Evolutionary conservation across 768 basidiomycete genomes (phyloP).

Genomic region (Suillus discolor): DNA sequence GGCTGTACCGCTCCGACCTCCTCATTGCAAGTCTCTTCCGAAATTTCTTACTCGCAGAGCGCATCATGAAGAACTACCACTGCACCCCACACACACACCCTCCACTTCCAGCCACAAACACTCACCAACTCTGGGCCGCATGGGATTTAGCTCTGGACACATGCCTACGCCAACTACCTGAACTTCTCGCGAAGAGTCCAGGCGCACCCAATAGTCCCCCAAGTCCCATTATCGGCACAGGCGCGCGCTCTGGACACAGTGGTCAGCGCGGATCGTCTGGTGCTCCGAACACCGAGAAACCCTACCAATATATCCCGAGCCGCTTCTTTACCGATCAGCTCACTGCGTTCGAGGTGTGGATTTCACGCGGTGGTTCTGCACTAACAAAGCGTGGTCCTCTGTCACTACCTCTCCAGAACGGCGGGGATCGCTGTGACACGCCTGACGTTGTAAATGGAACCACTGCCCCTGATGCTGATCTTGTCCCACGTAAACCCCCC

Average conservation of each 20-base stretch:
- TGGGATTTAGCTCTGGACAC: constrained; percentile 98
- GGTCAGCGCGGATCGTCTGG: constrained; percentile 29
- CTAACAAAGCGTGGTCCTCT: constrained; percentile 76
- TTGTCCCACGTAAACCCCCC: constrained; percentile 89
- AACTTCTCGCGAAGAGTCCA: constrained; percentile 57
- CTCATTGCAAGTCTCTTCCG: constrained; percentile 96
- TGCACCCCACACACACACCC: constrained; percentile 96
- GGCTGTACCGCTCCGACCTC: constrained; percentile 92
- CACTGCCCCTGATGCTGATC: constrained; percentile 35
- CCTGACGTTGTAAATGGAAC: constrained; percentile 20
- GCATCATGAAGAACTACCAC: constrained; percentile 97
- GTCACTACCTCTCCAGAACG: constrained; percentile 60
- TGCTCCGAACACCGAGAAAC: constrained; percentile 40
- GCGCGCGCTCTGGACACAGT: constrained; percentile 13
- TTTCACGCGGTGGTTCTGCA: constrained; percentile 89
- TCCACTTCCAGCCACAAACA: constrained; percentile 92
- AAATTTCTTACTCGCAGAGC: constrained; percentile 95
- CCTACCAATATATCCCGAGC: constrained; percentile 80
- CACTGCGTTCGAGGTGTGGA: constrained; percentile 98
- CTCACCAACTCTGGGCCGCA: constrained; percentile 93
- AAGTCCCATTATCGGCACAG: constrained; percentile 21
- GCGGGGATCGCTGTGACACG: constrained; percentile 30
- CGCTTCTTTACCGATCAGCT: constrained; percentile 96
- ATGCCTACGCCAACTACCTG: constrained; percentile 91
- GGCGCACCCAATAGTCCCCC: constrained; percentile 21